Base-by-base conservation (phyloP, 495 filamentous ascomycete genomes). In the Apiosordaria backusii region DNA sequence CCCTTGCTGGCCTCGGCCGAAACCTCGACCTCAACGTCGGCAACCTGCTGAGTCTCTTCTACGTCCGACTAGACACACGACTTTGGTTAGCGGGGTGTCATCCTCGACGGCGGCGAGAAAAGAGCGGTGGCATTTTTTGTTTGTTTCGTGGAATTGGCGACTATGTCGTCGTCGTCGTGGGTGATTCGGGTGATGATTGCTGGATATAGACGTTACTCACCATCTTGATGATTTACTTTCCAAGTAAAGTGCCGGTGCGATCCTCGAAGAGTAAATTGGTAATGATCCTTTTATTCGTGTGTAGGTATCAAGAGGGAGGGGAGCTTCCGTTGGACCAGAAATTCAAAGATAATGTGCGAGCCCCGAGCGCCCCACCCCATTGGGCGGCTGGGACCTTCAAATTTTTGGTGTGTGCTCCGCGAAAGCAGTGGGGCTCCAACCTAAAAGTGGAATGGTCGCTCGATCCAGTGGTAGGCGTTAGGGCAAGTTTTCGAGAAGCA, bases 1-100 rank as follows among this genome's bases (percentile, higher is more conserved):
- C 93, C 93, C 77, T 91, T 90, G 76, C 63, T 60, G 85, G 89
- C 90, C 80, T 96, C 91, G 79, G 89, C 92, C 79, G 87, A 85
- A 76, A 96, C 91, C 82, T 96, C 92, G 77, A 96, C 93, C 76
- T 93, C 89, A 78, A 89, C 87, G 73, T 87, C 87, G 63, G 85
- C 87, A 79, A 89, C 88, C 74, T 87, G 88, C 78, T 81, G 84
- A 81, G 86, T 92, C 89, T 97, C 93, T 85, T 86, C 84, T 85
- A 82, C 83, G 81, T 86, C 84, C 82, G 84, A 86, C 84, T 85
- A 72, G 66, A 64, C 60, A 55, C 52, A 55, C 52, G n/a, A 55
- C 25, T 53, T 64, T 61, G 59, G 68, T 73, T 71, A 73, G 71
- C 71, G 66, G 68, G 68, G 66, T 19, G 19, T 40, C 24, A 35